phyloP scores from a whole-genome alignment of 2,329 filamentous ascomycete species.

The Paecilomyces sp. region DNA sequence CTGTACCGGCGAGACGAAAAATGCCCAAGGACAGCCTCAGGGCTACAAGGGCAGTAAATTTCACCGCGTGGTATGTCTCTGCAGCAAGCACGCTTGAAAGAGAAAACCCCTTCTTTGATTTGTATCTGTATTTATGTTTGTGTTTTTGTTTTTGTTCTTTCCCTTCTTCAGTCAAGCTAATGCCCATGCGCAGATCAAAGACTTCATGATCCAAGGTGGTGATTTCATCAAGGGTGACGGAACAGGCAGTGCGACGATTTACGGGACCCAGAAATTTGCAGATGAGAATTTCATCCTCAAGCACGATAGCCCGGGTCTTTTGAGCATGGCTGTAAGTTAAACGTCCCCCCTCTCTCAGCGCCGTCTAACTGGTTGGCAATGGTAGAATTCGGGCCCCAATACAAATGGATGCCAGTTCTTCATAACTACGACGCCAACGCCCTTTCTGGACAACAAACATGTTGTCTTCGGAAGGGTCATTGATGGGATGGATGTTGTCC shows the following conservation, averaged over 20 bases:
- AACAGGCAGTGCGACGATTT: slow-evolving; percentile 81
- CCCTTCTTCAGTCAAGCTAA: slow-evolving; percentile 1
- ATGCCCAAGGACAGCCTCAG: slow-evolving; percentile 66
- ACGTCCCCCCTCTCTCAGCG: not conserved
- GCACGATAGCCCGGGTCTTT: slow-evolving; percentile 70
- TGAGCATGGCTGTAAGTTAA: slow-evolving; percentile 84
- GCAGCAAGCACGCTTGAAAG: not conserved
- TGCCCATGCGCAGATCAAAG: slow-evolving; percentile 60
- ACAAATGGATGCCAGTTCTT: slow-evolving; percentile 97
- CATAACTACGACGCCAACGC: slow-evolving; percentile 81
- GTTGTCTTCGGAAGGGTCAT: slow-evolving; percentile 90
- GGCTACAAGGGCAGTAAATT: slow-evolving; percentile 95
- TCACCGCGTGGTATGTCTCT: slow-evolving; percentile 70
- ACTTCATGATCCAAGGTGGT: slow-evolving; percentile 96
- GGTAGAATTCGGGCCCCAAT: slow-evolving; percentile 78
- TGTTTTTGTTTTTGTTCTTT: no score
- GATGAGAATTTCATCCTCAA: slow-evolving; percentile 84
- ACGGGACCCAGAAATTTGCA: slow-evolving; percentile 73
- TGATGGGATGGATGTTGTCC: slow-evolving; percentile 83
- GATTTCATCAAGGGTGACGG: slow-evolving; percentile 94
- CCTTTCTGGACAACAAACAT: slow-evolving; percentile 86
- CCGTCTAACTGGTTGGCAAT: slow-evolving; percentile 2
- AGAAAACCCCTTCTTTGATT: no score
- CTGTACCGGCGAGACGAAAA: slow-evolving; percentile 88
- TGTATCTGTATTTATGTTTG: no score